These are phyloP conservation scores for Microbotryum violaceum DNA, from an alignment of 1,284 basidiomycete genomes.

Conservation along the genomic window DNA sequence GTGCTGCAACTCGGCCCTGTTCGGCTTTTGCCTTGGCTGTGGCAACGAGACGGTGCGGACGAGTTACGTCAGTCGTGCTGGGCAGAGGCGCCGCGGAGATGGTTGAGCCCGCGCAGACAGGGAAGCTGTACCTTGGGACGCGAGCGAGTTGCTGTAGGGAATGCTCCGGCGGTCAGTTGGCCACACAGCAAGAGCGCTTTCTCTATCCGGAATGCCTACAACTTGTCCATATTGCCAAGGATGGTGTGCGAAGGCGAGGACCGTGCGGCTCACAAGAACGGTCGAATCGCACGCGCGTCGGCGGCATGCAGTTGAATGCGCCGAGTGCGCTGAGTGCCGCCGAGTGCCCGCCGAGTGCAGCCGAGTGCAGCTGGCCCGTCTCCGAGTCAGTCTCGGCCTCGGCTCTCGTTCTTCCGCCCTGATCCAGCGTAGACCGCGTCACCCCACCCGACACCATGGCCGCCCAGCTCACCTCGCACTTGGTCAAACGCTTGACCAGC, in stretches of 20 bases:
- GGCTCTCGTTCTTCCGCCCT: no score
- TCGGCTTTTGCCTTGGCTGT: constrained; percentile 20
- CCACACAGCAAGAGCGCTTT: neutral
- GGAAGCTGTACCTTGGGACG: constrained; percentile 8
- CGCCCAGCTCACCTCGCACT: no score
- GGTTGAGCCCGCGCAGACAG: neutral
- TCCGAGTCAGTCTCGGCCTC: no score
- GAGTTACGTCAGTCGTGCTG: neutral
- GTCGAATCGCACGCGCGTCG: no score
- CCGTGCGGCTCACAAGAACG: no score
- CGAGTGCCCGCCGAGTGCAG: no score
- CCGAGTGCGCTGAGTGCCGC: no score
- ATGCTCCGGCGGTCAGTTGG: neutral
- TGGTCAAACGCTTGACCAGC: no score
- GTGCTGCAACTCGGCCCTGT: constrained; percentile 8
- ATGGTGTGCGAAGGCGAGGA: neutral
- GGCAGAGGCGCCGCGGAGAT: neutral
- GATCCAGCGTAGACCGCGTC: no score
- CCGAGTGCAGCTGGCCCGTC: no score
- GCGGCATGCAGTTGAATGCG: no score
- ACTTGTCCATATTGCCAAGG: constrained; percentile 14
- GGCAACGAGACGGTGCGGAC: neutral
- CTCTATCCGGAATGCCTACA: neutral
- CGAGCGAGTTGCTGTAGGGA: constrained; percentile 12
- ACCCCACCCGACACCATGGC: no score